phyloP scores from a whole-genome alignment of 768 basidiomycete genomes.

The Tylopilus plumbeoviolaceoides region DNA sequence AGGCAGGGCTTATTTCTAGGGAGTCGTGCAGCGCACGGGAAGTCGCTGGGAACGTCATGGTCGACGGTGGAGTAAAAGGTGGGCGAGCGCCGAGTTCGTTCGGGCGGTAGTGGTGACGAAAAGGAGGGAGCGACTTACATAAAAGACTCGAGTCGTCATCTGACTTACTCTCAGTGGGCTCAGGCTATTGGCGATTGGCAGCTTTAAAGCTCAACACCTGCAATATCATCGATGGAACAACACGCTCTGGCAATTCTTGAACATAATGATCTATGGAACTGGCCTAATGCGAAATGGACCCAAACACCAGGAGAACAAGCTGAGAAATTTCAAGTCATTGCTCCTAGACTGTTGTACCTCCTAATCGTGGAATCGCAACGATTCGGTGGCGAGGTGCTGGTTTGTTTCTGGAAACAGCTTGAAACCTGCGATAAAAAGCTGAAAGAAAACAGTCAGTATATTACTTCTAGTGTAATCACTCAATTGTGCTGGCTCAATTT shows the following conservation, averaged over 20 bases:
- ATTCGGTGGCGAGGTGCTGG: background rate
- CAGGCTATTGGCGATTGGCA: too few species aligned
- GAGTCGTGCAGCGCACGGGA: too few species aligned
- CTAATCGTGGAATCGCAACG: slow-evolving; percentile 1
- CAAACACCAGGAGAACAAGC: background rate
- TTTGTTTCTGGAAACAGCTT: slow-evolving; percentile 2
- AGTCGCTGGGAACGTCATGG: too few species aligned
- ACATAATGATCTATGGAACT: background rate
- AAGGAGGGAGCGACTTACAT: too few species aligned
- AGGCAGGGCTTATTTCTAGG: too few species aligned
- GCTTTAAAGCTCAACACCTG: too few species aligned
- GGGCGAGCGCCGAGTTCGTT: too few species aligned
- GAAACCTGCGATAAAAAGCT: background rate
- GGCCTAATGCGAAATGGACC: background rate
- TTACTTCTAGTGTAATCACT: too few species aligned
- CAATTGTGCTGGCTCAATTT: background rate
- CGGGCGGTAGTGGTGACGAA: too few species aligned
- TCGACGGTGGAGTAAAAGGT: too few species aligned
- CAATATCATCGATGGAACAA: background rate
- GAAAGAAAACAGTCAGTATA: background rate
- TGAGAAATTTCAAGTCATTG: background rate
- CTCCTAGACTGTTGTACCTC: background rate
- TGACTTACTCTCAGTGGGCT: too few species aligned
- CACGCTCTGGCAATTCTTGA: slow-evolving; percentile 1
- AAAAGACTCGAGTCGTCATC: too few species aligned